A percentile compares a stretch with the other conserved stretches of the same genome.
These are phyloP conservation scores for Phialemoniopsis sp. DNA, from an alignment of 2,329 filamentous ascomycete species.

Conservation along the genomic window DNA sequence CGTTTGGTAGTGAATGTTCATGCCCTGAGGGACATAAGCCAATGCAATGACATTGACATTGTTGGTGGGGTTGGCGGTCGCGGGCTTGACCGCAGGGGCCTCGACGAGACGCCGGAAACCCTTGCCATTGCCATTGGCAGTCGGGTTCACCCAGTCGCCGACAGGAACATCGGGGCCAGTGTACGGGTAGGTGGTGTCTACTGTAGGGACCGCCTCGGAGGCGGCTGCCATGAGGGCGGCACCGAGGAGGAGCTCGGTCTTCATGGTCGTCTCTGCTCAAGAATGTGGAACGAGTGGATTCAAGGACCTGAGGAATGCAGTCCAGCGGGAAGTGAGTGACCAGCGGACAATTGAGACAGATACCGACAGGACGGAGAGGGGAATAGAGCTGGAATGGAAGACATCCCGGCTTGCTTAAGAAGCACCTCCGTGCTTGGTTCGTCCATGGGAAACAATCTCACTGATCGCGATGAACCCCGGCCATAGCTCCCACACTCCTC, in stretches of 20 bases:
- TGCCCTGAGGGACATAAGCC: constrained; percentile 40
- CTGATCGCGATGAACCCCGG: too few species aligned
- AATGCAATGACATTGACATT: constrained; percentile 48
- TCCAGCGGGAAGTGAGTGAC: too few species aligned
- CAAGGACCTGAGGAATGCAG: too few species aligned
- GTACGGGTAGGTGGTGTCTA: constrained; percentile 40
- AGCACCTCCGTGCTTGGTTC: too few species aligned
- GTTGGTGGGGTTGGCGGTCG: constrained; percentile 36
- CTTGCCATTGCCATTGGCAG: constrained; percentile 46
- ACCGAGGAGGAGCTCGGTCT: constrained; percentile 1
- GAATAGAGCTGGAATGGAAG: too few species aligned
- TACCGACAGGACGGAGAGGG: too few species aligned
- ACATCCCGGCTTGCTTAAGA: too few species aligned
- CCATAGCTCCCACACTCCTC: too few species aligned
- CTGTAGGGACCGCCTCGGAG: constrained; percentile 8
- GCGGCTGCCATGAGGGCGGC: constrained; percentile 3
- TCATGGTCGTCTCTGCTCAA: background rate
- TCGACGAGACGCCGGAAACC: constrained; percentile 46
- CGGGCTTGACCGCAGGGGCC: constrained; percentile 42
- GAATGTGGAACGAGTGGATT: too few species aligned
- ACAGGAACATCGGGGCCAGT: constrained; percentile 42
- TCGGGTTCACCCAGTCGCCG: constrained; percentile 46
- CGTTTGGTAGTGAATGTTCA: constrained; percentile 50
- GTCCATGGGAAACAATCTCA: too few species aligned
- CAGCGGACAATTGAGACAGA: too few species aligned